These are phyloP conservation scores for Cicer pinnatifidum DNA, from an alignment of 306 rosid species.

Conservation along the genomic window DNA sequence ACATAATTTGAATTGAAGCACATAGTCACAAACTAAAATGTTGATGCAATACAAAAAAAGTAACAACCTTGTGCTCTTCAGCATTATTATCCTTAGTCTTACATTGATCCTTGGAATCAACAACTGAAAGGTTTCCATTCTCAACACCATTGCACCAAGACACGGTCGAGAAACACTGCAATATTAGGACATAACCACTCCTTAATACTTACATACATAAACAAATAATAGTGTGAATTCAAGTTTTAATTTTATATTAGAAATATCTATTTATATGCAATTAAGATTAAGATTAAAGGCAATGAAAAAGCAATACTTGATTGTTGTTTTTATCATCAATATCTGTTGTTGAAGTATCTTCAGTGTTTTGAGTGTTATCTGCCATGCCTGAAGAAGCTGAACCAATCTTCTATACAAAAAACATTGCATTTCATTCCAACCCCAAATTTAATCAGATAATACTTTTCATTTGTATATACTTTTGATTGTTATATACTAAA, in stretches of 20 bases:
- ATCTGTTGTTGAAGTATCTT: conserved; percentile 85
- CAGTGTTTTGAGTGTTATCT: conserved; percentile 82
- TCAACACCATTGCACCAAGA: conserved; percentile 60
- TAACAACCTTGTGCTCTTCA: conserved; percentile 71
- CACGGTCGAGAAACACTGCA: conserved; percentile 34
- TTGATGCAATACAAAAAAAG: not conserved
- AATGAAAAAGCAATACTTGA: not conserved
- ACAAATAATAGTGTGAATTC: too few relatives aligned
- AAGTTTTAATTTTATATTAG: too few relatives aligned
- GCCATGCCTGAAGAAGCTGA: conserved; percentile 63
- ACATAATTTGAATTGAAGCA: not conserved
- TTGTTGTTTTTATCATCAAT: conserved; percentile 71
- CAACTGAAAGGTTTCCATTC: conserved; percentile 55
- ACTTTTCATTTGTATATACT: not conserved
- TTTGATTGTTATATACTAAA: conserved; percentile 7
- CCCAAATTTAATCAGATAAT: conserved; percentile 15
- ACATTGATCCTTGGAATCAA: conserved; percentile 68
- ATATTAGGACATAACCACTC: not conserved
- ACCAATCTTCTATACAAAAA: conserved; percentile 51
- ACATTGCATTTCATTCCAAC: conserved; percentile 12
- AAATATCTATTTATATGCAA: not conserved
- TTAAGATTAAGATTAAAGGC: not conserved
- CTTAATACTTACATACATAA: not conserved
- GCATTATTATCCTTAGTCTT: conserved; percentile 49
- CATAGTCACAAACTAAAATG: conserved; percentile 5